A percentile compares a stretch with the other conserved stretches of the same genome.
These are phyloP conservation scores for Cylindrodendrum hubeiense DNA, from an alignment of 2,329 filamentous ascomycete genomes.

Conservation along the genomic window DNA sequence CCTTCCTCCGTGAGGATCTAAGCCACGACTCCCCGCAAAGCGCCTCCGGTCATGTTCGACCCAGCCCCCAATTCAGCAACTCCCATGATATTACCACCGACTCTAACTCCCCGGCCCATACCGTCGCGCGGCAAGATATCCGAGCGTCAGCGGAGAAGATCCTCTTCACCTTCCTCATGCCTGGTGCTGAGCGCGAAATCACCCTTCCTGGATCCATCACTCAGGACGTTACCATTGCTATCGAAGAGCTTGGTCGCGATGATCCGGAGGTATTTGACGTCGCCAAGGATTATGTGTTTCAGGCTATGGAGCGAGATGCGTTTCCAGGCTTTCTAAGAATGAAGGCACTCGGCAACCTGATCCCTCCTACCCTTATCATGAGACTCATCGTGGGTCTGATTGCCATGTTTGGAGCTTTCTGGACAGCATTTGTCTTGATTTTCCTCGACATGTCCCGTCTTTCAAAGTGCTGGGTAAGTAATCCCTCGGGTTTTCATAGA, in stretches of 20 bases:
- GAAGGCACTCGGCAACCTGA: conserved; percentile 95
- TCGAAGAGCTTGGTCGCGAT: conserved; percentile 91
- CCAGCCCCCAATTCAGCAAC: conserved; percentile 70
- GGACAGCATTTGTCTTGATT: conserved; percentile 93
- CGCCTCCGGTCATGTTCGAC: conserved; percentile 59
- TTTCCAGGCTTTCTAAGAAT: conserved; percentile 95
- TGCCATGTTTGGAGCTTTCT: conserved; percentile 91
- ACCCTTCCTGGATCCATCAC: conserved; percentile 91
- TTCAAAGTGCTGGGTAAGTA: conserved; percentile 86
- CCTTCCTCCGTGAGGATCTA: conserved; percentile 81
- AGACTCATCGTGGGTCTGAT: conserved; percentile 85
- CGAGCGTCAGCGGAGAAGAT: conserved; percentile 97
- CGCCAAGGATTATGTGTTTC: conserved; percentile 99
- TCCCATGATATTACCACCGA: conserved; percentile 75
- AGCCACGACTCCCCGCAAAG: conserved; percentile 68
- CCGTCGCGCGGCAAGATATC: conserved; percentile 89
- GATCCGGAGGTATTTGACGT: conserved; percentile 98
- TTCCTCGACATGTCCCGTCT: conserved; percentile 83
- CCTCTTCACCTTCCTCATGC: conserved; percentile 95
- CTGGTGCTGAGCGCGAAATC: conserved; percentile 96
- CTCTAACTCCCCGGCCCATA: conserved; percentile 85
- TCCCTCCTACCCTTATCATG: conserved; percentile 89
- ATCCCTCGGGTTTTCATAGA: background rate
- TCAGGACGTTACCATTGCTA: conserved; percentile 84
- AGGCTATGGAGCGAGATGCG: conserved; percentile 99